A percentile compares a stretch with the other conserved stretches of the same genome.
Conservation (phyloP, 2,329 filamentous ascomycete species). For the Aschersonia sp. region DNA sequence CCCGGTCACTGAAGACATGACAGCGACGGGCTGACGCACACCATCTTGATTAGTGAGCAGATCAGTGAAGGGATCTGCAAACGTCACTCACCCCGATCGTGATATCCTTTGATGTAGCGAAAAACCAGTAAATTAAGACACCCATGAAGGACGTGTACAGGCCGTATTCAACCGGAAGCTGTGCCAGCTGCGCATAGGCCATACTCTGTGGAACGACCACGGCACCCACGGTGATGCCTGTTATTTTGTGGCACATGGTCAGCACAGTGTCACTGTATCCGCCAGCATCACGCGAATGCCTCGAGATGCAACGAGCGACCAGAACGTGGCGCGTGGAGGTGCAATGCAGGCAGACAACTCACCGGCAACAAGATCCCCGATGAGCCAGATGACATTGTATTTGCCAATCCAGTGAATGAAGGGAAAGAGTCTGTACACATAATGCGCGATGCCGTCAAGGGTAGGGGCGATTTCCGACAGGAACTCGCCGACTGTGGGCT, state of each 20-base stretch:
- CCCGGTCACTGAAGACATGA: slow-evolving; percentile 38
- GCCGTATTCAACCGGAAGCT: slow-evolving; percentile 33
- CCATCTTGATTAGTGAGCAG: too few relatives aligned
- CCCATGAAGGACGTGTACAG: slow-evolving; percentile 80
- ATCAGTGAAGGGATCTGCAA: neutral
- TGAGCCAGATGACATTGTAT: slow-evolving; percentile 32
- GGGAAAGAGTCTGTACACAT: slow-evolving; percentile 29
- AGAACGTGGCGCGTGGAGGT: neutral
- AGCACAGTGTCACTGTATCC: neutral
- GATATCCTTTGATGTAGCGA: slow-evolving; percentile 86
- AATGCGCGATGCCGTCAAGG: slow-evolving; percentile 13
- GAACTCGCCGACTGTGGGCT: slow-evolving; percentile 27
- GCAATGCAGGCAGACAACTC: slow-evolving; percentile 6
- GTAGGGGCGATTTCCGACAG: slow-evolving; percentile 22
- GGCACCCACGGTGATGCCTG: slow-evolving; percentile 31
- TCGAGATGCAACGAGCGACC: neutral
- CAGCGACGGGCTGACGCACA: slow-evolving; percentile 31
- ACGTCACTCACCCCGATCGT: slow-evolving; percentile 58
- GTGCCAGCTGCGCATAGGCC: slow-evolving; percentile 35
- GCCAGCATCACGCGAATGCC: too few relatives aligned
- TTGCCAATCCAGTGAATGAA: slow-evolving; percentile 35
- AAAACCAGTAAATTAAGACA: slow-evolving; percentile 92
- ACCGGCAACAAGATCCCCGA: slow-evolving; percentile 32
- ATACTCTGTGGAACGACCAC: slow-evolving; percentile 41
- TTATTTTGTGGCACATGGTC: slow-evolving; percentile 1